Conservation (phyloP, 371 early-diverging fungal species). For the Parasitella parasitica region DNA sequence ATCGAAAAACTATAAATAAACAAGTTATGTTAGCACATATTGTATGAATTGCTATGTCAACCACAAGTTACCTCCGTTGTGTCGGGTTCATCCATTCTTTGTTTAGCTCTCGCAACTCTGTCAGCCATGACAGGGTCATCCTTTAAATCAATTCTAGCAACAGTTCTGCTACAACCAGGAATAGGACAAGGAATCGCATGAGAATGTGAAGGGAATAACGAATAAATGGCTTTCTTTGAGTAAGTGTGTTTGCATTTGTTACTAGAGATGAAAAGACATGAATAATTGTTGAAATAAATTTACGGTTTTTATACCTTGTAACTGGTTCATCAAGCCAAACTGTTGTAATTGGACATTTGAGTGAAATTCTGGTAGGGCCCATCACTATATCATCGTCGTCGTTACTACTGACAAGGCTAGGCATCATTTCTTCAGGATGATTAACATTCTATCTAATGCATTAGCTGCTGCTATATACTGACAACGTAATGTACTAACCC, state of each 20-base stretch:
- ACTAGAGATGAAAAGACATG: conserved; percentile 12
- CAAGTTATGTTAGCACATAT: background rate
- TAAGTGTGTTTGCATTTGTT: conserved; percentile 40
- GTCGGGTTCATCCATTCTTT: background rate
- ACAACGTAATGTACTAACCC: conserved; percentile 14
- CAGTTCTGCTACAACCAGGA: conserved; percentile 21
- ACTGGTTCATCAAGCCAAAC: conserved; percentile 37
- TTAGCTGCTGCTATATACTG: background rate
- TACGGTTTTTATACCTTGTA: conserved; percentile 16
- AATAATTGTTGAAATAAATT: background rate
- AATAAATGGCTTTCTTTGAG: conserved; percentile 27
- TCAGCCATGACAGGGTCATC: conserved; percentile 25
- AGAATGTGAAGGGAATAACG: conserved; percentile 3
- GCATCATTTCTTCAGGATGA: conserved; percentile 39
- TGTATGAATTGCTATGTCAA: background rate
- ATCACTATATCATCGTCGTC: conserved; percentile 42
- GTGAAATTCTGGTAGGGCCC: conserved; percentile 29
- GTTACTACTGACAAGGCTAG: conserved; percentile 7
- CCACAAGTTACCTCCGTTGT: background rate
- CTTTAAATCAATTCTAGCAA: background rate
- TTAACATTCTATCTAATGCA: conserved; percentile 25
- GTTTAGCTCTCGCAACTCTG: conserved; percentile 25
- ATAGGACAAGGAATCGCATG: conserved; percentile 28
- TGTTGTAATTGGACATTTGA: conserved; percentile 44
- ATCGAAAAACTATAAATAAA: conserved; percentile 22